Conservation (phyloP, 192 early-diverging fungal genomes). For the Coemansia asiatica region DNA sequence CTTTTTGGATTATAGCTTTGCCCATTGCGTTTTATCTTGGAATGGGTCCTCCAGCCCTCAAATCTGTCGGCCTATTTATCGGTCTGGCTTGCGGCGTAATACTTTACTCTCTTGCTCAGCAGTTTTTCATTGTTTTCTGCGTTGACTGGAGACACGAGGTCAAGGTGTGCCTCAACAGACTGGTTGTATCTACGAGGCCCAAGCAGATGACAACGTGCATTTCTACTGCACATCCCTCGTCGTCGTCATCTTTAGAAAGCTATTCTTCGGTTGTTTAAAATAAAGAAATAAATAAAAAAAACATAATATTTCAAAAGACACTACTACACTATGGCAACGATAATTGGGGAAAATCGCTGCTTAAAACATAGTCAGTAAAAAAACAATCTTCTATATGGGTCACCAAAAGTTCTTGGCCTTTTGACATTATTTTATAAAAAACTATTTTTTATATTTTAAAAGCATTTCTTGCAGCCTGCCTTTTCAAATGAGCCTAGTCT, state of each 20-base stretch:
- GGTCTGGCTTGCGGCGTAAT: conserved; percentile 58
- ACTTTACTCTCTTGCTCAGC: conserved; percentile 29
- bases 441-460: too few species aligned
- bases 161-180: conserved; percentile 30
- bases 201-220: not conserved
- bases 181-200: conserved; percentile 16
- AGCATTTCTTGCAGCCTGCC: too few species aligned
- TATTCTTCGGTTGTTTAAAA: not conserved
- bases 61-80: conserved; percentile 63
- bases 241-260: conserved; percentile 3
- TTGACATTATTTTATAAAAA: too few species aligned
- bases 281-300: not conserved
- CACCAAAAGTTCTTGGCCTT: too few species aligned
- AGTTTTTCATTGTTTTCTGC: conserved; percentile 36
- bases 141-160: conserved; percentile 55
- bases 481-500: conserved; percentile 24
- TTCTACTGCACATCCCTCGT: not conserved
- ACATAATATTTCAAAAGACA: too few species aligned
- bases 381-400: too few species aligned
- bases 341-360: too few species aligned
- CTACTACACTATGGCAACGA: too few species aligned
- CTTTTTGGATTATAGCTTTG: conserved; percentile 57
- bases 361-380: too few species aligned
- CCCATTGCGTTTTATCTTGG: conserved; percentile 58
- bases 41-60: conserved; percentile 40